Conservation (phyloP, 1,284 basidiomycete genomes). For the Rhodotorula sp. region DNA sequence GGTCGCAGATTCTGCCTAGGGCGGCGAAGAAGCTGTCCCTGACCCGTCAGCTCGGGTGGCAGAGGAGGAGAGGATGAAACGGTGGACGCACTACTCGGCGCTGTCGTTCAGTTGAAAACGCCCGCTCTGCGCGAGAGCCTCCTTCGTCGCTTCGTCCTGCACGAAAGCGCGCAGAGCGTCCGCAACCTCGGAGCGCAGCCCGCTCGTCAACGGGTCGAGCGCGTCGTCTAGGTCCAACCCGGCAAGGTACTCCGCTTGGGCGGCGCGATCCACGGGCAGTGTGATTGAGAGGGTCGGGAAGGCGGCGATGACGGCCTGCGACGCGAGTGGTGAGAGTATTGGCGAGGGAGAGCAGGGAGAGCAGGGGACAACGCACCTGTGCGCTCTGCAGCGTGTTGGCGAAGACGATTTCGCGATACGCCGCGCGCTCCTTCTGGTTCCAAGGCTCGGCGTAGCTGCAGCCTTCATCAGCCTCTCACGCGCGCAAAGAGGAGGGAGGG, state of each 20-base stretch:
- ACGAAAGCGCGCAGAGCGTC: conserved; percentile 48
- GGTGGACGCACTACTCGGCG: conserved; percentile 23
- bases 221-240: conserved; percentile 43
- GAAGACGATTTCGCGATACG: conserved; percentile 95
- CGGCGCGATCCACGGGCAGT: not conserved
- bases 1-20: conserved; percentile 36
- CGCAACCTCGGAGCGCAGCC: conserved; percentile 37
- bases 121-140: conserved; percentile 10
- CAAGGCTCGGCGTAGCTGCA: conserved; percentile 26
- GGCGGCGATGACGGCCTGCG: conserved; percentile 21
- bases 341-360: too few species aligned
- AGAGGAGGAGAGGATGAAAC: too few species aligned
- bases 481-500: conserved; percentile 65
- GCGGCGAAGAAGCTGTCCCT: not conserved
- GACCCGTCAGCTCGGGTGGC: too few species aligned
- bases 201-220: not conserved
- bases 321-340: conserved; percentile 60
- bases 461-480: fast-evolving
- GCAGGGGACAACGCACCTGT: conserved; percentile 32
- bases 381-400: conserved; percentile 66
- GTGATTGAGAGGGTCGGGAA: not conserved
- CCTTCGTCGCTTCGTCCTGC: conserved; percentile 33
- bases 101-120: conserved; percentile 38
- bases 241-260: conserved; percentile 38
- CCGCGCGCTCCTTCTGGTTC: conserved; percentile 68